These are phyloP conservation scores for Immersiella caudata DNA, from an alignment of 495 filamentous ascomycete species.

Conservation along the genomic window DNA sequence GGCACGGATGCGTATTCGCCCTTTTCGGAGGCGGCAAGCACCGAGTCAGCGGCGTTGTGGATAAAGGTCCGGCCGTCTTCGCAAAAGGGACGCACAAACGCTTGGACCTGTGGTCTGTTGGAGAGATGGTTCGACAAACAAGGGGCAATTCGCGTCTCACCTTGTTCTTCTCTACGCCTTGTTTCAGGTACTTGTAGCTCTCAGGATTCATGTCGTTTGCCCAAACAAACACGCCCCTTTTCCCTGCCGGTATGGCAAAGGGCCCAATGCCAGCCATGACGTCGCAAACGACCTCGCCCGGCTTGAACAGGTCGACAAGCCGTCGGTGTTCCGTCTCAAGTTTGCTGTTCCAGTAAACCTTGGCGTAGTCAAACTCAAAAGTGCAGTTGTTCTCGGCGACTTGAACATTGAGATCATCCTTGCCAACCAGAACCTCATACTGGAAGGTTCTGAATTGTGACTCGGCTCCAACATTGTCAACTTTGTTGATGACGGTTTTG, in stretches of 20 bases:
- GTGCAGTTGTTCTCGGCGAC: constrained; percentile 64
- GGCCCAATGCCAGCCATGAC: constrained; percentile 98
- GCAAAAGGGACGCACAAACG: constrained; percentile 78
- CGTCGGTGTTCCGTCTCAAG: constrained; percentile 86
- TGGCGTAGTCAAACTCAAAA: constrained; percentile 75
- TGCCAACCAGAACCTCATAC: constrained; percentile 87
- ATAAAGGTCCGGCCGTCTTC: constrained; percentile 83
- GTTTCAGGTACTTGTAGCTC: constrained; percentile 68
- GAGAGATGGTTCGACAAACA: background rate
- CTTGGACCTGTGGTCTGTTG: constrained; percentile 54
- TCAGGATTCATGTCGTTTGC: constrained; percentile 97
- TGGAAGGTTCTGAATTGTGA: constrained; percentile 90
- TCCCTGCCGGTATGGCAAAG: constrained; percentile 90
- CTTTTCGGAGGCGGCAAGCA: constrained; percentile 57
- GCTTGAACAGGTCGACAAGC: constrained; percentile 73
- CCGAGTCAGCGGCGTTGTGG: constrained; percentile 60
- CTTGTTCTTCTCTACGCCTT: constrained; percentile 77
- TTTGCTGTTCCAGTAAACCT: constrained; percentile 97
- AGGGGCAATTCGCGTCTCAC: constrained; percentile 42
- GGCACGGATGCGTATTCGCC: constrained; percentile 49
- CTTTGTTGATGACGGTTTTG: constrained; percentile 93
- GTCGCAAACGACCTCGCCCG: constrained; percentile 89
- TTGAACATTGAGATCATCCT: constrained; percentile 77
- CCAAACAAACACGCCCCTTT: constrained; percentile 89
- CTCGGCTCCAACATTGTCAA: constrained; percentile 79